Conservation (phyloP, 441 rosid species). For the Adansonia grandidieri region DNA sequence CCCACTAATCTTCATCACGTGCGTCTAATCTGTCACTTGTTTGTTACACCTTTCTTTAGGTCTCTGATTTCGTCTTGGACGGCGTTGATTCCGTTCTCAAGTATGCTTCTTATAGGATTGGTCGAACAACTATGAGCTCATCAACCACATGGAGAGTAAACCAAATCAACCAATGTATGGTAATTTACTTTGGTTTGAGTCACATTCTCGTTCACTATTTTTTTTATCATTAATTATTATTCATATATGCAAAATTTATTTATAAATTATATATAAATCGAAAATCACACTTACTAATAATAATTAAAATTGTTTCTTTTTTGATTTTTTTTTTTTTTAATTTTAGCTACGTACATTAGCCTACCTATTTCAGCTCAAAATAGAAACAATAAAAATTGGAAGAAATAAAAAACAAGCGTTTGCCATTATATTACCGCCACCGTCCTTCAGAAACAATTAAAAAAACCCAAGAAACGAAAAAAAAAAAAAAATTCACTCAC, state of each 20-base stretch:
- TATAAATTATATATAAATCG: too few species aligned
- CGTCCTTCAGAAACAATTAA: slow-evolving; percentile 32
- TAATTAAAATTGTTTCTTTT: too few species aligned
- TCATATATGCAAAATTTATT: too few species aligned
- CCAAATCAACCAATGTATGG: neutral
- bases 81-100: neutral
- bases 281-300: too few species aligned
- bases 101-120: neutral
- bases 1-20: neutral
- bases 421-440: neutral
- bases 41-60: neutral
- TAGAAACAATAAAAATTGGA: neutral
- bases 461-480: neutral
- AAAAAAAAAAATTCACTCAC: neutral
- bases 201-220: too few species aligned
- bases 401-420: neutral
- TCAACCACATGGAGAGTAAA: neutral
- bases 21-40: neutral
- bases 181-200: too few species aligned
- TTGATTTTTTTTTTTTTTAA: too few species aligned
- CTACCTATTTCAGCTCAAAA: neutral
- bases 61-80: neutral
- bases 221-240: too few species aligned
- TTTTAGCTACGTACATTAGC: slow-evolving; percentile 12
- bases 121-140: neutral